Base-by-base conservation (phyloP, 176 grass and related monocot genomes). In the Dactylis glomerata region DNA sequence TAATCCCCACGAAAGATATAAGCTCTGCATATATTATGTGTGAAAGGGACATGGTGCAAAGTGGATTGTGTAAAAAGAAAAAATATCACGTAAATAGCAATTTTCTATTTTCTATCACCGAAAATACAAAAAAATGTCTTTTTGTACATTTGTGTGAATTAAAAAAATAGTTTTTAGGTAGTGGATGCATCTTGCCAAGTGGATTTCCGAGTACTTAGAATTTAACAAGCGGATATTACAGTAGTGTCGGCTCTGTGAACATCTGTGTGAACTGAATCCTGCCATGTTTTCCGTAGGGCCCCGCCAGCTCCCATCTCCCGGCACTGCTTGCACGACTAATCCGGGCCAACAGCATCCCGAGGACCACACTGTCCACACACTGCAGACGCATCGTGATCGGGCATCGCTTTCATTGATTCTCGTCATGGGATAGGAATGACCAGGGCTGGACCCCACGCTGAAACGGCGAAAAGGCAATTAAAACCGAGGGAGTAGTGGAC, bases 361-460 rank as follows among this genome's bases (percentile, higher is more conserved):
- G 24, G 49, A 13, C 49, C 49, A 57, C 32, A 7, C 51, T n/a
- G n/a, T n/a, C n/a, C n/a, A n/a, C n/a, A n/a, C n/a, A n/a, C 55
- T 27, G 59, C 58, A 33, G 26, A 80, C 77, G 77, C 26, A 50
- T 73, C 80, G 41, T 54, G 38, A 20, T 61, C 54, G 27, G 38
- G 38, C 68, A 71, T 71, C 38, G 15, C 37, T 71, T 38, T 71
- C 5, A 69, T 14, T 20, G 34, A 69, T 69, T 41, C 66, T 69
- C 46, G 7, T 76, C 73, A 20, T 49, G 45, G 45, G 73, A 77
- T 33, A 77, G 61, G 73, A 84, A 54, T 66, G 30, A 84, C 68
- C 28, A 20, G 32, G 1, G 5, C 30, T 36, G 33, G 58, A 36
- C 23, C 74, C 83, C 36, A 10, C 36, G 20, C 20, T 5, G 23